Conservation (phyloP, 78 protist species). For the Planoprotostelium fungivorum region DNA sequence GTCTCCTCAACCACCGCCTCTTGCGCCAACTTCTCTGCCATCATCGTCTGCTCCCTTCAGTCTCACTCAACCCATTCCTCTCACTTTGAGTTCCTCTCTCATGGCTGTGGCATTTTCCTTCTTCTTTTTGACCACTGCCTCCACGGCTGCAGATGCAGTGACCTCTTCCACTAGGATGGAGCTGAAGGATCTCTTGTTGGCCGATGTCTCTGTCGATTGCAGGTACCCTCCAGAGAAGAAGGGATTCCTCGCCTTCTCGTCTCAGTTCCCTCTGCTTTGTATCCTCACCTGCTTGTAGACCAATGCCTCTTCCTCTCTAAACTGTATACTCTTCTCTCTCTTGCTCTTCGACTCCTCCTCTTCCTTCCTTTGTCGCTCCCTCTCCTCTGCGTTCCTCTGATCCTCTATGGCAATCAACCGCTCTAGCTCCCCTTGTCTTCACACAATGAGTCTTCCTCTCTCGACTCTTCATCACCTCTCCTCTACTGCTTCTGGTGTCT, state of each 20-base stretch:
- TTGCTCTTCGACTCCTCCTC: not conserved
- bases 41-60: not conserved
- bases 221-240: not conserved
- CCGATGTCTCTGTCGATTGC: too few species aligned
- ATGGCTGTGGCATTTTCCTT: not conserved
- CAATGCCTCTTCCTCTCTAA: not conserved
- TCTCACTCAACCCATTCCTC: not conserved
- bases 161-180: not conserved
- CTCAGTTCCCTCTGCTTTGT: too few species aligned
- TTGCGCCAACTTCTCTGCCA: not conserved
- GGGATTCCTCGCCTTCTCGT: not conserved
- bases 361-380: not conserved
- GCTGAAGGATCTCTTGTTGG: too few species aligned
- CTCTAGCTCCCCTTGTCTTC: not conserved
- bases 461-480: not conserved
- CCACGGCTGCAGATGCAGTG: not conserved
- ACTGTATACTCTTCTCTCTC: not conserved
- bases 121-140: not conserved
- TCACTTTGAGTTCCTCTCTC: not conserved
- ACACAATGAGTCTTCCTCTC: not conserved
- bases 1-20: not conserved
- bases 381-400: not conserved
- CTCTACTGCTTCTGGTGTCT: not conserved
- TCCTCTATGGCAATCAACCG: not conserved
- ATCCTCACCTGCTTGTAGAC: not conserved